Conservation (phyloP, 2,329 filamentous ascomycete genomes). For the Penicillium sp. region DNA sequence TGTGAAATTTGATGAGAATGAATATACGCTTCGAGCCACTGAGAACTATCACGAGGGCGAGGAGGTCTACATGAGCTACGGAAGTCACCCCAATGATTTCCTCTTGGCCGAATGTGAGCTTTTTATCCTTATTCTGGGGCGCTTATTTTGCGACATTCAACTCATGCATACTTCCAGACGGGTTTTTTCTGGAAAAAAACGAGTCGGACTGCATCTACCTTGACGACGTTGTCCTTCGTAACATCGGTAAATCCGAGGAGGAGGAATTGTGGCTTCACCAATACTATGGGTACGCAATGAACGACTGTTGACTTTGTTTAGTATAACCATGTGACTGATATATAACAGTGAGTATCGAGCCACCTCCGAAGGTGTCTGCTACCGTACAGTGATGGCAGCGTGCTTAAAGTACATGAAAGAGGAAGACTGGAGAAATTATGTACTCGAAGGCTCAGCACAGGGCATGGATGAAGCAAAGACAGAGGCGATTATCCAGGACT, state of each 20-base stretch:
- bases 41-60: constrained; percentile 40
- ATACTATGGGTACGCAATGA: constrained; percentile 39
- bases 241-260: constrained; percentile 29
- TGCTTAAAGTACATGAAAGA: constrained; percentile 41
- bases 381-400: constrained; percentile 44
- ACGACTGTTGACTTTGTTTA: background rate
- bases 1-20: constrained; percentile 37
- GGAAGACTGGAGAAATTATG: constrained; percentile 40
- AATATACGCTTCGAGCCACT: constrained; percentile 37
- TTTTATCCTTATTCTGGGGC: background rate
- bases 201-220: constrained; percentile 42
- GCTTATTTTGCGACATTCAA: background rate
- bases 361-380: constrained; percentile 40
- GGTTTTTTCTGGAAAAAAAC: constrained; percentile 43
- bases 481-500: constrained; percentile 33
- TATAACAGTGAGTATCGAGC: constrained; percentile 42
- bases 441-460: constrained; percentile 36
- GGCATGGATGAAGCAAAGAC: constrained; percentile 33
- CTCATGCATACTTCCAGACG: constrained; percentile 32
- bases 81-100: constrained; percentile 44
- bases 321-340: constrained; percentile 1
- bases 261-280: constrained; percentile 37
- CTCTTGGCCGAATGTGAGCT: constrained; percentile 45
- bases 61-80: constrained; percentile 47
- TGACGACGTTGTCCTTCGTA: constrained; percentile 42